phyloP scores from a whole-genome alignment of 805 yeast genomes.

The Cyberlindnera suaveolens region DNA sequence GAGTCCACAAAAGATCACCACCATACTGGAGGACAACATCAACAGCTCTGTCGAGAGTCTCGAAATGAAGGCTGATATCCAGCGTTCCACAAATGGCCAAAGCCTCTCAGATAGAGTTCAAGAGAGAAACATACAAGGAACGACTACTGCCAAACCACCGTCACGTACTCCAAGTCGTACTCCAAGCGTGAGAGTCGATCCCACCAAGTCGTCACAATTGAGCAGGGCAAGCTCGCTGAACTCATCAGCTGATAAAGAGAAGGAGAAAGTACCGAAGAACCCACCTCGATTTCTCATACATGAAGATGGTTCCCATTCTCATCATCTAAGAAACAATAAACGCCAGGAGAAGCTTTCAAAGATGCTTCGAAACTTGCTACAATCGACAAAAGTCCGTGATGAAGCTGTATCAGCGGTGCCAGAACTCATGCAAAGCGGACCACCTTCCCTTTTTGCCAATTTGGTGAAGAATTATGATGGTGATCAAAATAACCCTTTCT shows the following conservation, averaged over 20 bases:
- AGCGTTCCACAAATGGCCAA: not conserved
- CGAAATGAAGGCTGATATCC: no score
- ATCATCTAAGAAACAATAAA: constrained; percentile 66
- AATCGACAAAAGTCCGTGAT: constrained; percentile 62
- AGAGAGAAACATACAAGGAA: not conserved
- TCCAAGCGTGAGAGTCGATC: not conserved
- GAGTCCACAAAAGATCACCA: constrained; percentile 1
- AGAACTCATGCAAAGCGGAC: constrained; percentile 48
- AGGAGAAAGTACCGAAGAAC: constrained; percentile 7
- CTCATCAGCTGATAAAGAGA: not conserved
- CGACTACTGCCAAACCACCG: not conserved
- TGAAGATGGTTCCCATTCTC: constrained; percentile 77
- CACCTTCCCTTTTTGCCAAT: constrained; percentile 69
- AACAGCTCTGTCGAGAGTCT: not conserved
- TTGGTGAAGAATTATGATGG: constrained; percentile 54
- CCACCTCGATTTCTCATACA: constrained; percentile 41
- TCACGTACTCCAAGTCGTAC: not conserved
- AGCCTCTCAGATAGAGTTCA: constrained; percentile 1
- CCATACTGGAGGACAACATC: constrained; percentile 8
- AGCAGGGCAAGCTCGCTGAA: not conserved
- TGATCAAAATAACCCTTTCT: constrained; percentile 32
- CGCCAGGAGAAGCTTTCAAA: constrained; percentile 71
- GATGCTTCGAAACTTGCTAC: constrained; percentile 72
- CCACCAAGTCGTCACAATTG: not conserved
- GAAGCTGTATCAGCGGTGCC: constrained; percentile 74